Base-by-base conservation (phyloP, 2,329 filamentous ascomycete species). In the Alternaria sp. region DNA sequence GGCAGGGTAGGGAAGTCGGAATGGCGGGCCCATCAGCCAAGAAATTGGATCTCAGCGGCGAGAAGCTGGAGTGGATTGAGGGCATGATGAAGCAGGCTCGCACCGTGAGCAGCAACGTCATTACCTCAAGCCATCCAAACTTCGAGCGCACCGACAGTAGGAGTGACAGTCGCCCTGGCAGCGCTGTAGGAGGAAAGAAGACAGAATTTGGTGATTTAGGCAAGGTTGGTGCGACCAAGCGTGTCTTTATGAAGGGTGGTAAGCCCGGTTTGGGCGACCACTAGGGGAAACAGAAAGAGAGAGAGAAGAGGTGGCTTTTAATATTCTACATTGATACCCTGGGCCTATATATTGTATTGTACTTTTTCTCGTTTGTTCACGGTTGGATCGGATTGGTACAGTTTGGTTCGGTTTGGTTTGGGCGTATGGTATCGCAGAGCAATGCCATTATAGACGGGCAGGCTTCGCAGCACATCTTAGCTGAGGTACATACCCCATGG, bases 81-180 rank as follows among this genome's bases (percentile, higher is more conserved):
- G 92, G 89, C 65, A 91, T 96, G 82, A 90, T 93, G 81, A 90
- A 92, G 74, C 91, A 92, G 75, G 92, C 94, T 44, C 87, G 90
- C 63, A 85, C 89, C 50, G 91, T 89, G 73, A 92, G 90, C 73
- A 87, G 87, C 60, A 89, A 89, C 76, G 62, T 75, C 44, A 58
- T 70, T 15, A 58, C 63, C 21, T 55, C 68, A 15, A 69, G 63
- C 26, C 68, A 67, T n/a, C 66, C 63, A 6, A 62, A 67, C 7
- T 69, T 69, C 2, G 73, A 74, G 12, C 60, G 74, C 14, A 67
- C 63, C 18, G 71, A 78, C 43, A 76, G 73, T 55, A 67, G 70
- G n/a, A 66, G 69, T 37, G 74, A 73, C 51, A 70, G 66, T 55
- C 72, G 73, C n/a, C 57, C 57, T 11, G 18, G 25, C 25, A 56